Percentiles rank a stretch among this genome's conserved stretches.
Evolutionary conservation across 805 yeast species (phyloP).

Genomic region (Wickerhamomyces chambardii): DNA sequence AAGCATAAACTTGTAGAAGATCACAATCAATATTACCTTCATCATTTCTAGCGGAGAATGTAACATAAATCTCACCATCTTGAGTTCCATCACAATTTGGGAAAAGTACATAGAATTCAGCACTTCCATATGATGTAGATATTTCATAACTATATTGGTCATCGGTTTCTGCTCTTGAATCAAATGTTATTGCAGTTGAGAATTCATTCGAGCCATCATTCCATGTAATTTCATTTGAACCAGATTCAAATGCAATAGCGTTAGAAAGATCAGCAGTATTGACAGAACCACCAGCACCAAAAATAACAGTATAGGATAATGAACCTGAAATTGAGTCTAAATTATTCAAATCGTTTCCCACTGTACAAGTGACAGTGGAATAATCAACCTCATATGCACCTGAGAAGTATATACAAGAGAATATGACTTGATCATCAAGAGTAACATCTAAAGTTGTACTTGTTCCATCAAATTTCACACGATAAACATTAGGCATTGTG

Average conservation of each 20-base stretch:
- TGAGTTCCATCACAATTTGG: conserved; percentile 21
- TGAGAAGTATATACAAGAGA: conserved; percentile 22
- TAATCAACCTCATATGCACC: conserved; percentile 22
- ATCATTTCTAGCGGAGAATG: conserved; percentile 7
- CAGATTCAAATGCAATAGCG: conserved; percentile 19
- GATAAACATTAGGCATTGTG: conserved; percentile 22
- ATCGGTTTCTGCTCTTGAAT: conserved; percentile 8
- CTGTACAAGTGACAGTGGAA: conserved; percentile 21
- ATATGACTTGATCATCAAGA: conserved; percentile 17
- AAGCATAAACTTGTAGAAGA: conserved; percentile 8
- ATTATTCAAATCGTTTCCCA: conserved; percentile 11
- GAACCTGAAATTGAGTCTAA: conserved; percentile 17
- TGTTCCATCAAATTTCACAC: conserved; percentile 21
- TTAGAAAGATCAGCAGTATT: conserved; percentile 21
- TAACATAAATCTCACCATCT: conserved; percentile 18
- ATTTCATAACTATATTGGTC: conserved; percentile 17
- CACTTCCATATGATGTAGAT: conserved; percentile 21
- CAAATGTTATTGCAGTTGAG: conserved; percentile 19
- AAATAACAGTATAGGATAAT: conserved; percentile 19
- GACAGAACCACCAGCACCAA: conserved; percentile 25
- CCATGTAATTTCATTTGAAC: conserved; percentile 19
- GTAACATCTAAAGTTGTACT: conserved; percentile 10
- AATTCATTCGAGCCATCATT: conserved; percentile 8
- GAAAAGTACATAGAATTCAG: conserved; percentile 23
- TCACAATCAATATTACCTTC: conserved; percentile 15